phyloP scores from a whole-genome alignment of 2,329 filamentous ascomycete genomes.

The Microdochium trichocladiopsis region DNA sequence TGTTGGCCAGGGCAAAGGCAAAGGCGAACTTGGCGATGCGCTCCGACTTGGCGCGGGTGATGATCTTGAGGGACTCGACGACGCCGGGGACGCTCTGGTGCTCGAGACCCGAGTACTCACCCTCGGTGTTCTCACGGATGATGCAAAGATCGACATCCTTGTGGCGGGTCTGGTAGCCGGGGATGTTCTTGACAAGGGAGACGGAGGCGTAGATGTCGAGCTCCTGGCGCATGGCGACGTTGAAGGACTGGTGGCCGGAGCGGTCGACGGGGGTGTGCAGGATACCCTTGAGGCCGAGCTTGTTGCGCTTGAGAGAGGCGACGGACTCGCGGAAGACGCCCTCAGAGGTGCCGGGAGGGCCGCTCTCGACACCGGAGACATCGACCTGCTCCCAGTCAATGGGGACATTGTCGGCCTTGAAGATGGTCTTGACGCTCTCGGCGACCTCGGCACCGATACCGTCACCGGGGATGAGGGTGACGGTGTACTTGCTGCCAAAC shows the following conservation, averaged over 20 bases:
- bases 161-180: constrained; percentile 95
- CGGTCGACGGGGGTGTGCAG: constrained; percentile 95
- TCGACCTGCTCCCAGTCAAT: constrained; percentile 99
- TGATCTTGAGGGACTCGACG: constrained; percentile 99
- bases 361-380: constrained; percentile 82
- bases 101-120: constrained; percentile 98
- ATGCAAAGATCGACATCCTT: constrained; percentile 97
- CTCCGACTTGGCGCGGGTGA: constrained; percentile 98
- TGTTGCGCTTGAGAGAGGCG: constrained; percentile 93
- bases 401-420: constrained; percentile 98
- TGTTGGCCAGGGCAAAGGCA: constrained; percentile 95
- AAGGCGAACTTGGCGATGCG: constrained; percentile 99
- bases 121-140: constrained; percentile 99
- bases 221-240: constrained; percentile 97
- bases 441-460: constrained; percentile 97
- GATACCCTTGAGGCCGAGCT: constrained; percentile 98
- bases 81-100: constrained; percentile 96
- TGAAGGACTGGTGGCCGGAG: constrained; percentile 98
- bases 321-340: constrained; percentile 94
- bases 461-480: constrained; percentile 96
- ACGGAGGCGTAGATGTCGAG: constrained; percentile 99
- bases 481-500: constrained; percentile 98
- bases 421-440: constrained; percentile 97
- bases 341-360: constrained; percentile 75
- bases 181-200: constrained; percentile 98